phyloP scores from a whole-genome alignment of 371 early-diverging fungal genomes.

The Basidiobolus meristosporus region DNA sequence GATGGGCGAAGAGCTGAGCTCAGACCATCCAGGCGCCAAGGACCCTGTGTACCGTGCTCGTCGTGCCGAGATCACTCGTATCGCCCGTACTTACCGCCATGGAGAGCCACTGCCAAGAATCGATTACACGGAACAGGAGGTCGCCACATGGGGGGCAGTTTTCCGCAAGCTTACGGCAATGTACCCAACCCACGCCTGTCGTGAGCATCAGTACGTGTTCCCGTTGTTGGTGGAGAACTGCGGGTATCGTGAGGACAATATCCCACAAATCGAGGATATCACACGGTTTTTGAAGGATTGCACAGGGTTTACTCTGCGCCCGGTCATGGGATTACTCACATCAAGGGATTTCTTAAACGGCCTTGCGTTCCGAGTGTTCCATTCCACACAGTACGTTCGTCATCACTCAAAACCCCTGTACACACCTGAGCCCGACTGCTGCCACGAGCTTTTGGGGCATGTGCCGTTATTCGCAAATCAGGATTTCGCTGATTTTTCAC shows the following conservation, averaged over 20 bases:
- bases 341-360: conserved; percentile 90
- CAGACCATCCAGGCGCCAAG: conserved; percentile 88
- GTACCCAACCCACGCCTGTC: conserved; percentile 77
- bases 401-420: conserved; percentile 82
- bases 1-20: conserved; percentile 76
- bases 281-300: conserved; percentile 90
- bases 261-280: conserved; percentile 82
- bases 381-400: conserved; percentile 92
- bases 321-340: conserved; percentile 87
- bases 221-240: conserved; percentile 85
- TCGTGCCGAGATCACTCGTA: conserved; percentile 67
- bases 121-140: conserved; percentile 67
- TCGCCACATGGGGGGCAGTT: conserved; percentile 70
- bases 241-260: conserved; percentile 61
- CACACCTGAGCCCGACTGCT: conserved; percentile 68
- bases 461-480: conserved; percentile 84
- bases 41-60: conserved; percentile 75
- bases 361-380: conserved; percentile 94
- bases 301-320: conserved; percentile 88
- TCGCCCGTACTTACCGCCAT: conserved; percentile 59
- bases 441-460: conserved; percentile 5
- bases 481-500: conserved; percentile 88
- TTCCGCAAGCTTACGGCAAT: conserved; percentile 54
- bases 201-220: conserved; percentile 79
- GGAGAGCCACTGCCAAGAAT: conserved; percentile 72